Evolutionary conservation across 2,329 filamentous ascomycete genomes (phyloP), one percentile per base, ranked within the genome.

Genomic region (Cucurbitaria berberidis): DNA sequence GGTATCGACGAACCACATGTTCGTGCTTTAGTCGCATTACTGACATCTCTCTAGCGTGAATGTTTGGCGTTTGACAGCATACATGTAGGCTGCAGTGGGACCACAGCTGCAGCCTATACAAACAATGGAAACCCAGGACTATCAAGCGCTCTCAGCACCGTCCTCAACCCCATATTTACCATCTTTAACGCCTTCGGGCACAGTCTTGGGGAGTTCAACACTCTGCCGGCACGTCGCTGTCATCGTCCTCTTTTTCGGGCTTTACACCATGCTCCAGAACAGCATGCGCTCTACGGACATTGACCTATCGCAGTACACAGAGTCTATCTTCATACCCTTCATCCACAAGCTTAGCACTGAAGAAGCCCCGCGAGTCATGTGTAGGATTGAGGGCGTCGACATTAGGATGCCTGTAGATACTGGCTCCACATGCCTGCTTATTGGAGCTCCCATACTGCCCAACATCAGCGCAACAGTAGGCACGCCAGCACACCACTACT

Each of bases 341-440:
- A 56, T 68, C 27, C 49, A 68, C 46, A 59, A 58, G 10, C 70
- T 73, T 55, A 61, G 55, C 43, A 50, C 67, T 21, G 54, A 69
- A 38, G 51, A 62, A 47, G 58, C 66, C 0, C 67, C 70, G 1
- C 59, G 67, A 24, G 61, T 74, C 41, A 60, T 55, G 24, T 66
- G 67, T 16, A 71, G 64, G 5, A 60, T 74, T 39, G 51, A 65
- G 11, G 63, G 62, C 29, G 61, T 63, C 41, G 52, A 65, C 0
- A 64, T 74, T 24, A 51, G 67, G 18, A 68, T 74, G 61, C 71
- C 72, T 0, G 57, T 74, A 13, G 71, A 74, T 42, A 74, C 69
- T 1, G 72, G 72, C 0, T 73, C 68, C 4, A 74, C 69, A n/a
- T 69, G 72, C 24, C 51, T 72, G 1, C 27, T 74, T 22, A 64